Base-by-base conservation (phyloP, 2,329 filamentous ascomycete species). In the Sporothrix dimorphospora region DNA sequence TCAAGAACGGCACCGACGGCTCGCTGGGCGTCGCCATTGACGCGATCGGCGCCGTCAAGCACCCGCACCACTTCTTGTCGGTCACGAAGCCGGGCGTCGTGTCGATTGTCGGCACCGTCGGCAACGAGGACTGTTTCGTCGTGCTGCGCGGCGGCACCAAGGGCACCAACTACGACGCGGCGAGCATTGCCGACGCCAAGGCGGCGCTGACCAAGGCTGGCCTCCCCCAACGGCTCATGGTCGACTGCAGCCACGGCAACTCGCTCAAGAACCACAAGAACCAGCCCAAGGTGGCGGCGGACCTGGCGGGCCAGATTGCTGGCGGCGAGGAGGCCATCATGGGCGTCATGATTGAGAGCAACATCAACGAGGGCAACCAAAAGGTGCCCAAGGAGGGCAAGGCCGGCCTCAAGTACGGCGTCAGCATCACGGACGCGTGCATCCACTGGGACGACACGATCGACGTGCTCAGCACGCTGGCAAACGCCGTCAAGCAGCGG, bases 1-100 rank as follows among this genome's bases (percentile, higher is more conserved):
- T 99, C 92, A 99, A 99, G 89, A 99, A 99, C 82, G 96, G 96
- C 75, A 99, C 96, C 42, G 96, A 99, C 80, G 96, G 96, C 69
- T 92, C 91, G 9, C 85, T 98, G 65, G 89, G 91, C 72, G 94
- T 98, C 4, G 94, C 96, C 14, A 93, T 98, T 77, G 96, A 99
- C 80, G 96, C 96, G 68, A 97, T 98, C 80, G 94, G 94, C 74
- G 93, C 96, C 19, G 95, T 97, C 68, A 90, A 89, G 80, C 93
- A 97, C 80, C 93, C 94, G 19, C 96, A 99, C 80, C 94, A 98
- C 85, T 98, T 99, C 87, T 87, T 99, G 77, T 97, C 94, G 6
- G 95, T 98, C 76, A 98, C 96, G 27, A 98, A 98, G 86, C 94
- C 94, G 30, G 96, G 96, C 76, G 90, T 98, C 38, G 95, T 95